Percentiles rank a stretch among this genome's conserved stretches.
Conservation (phyloP, 2,329 filamentous ascomycete genomes). For the Zopfia rhizophila region DNA sequence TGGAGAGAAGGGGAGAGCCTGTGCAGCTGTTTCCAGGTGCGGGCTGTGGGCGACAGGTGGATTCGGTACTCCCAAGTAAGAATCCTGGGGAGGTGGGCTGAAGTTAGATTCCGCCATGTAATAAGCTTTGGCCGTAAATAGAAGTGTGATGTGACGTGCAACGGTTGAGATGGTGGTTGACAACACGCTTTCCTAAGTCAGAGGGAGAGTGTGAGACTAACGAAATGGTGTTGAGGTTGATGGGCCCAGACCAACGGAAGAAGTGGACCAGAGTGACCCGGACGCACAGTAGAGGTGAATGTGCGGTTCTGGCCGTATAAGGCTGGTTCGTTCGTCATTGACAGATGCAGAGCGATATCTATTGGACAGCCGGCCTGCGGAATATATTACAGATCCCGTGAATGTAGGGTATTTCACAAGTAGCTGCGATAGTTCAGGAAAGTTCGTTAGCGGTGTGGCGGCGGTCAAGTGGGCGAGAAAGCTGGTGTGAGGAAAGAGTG, state of each 20-base stretch:
- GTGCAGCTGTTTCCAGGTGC: constrained; percentile 31
- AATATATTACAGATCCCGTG: constrained; percentile 8
- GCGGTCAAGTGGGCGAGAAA: constrained; percentile 6
- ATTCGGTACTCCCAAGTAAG: constrained; percentile 25
- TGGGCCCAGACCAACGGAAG: not conserved
- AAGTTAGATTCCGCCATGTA: constrained; percentile 42
- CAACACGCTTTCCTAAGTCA: too few species aligned
- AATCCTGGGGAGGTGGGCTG: constrained; percentile 20
- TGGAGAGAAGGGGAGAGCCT: constrained; percentile 24
- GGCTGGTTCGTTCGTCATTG: constrained; percentile 10
- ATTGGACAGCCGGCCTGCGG: constrained; percentile 5
- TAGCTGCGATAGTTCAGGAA: not conserved
- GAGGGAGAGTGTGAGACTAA: not conserved
- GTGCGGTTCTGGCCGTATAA: not conserved
- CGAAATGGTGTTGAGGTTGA: not conserved
- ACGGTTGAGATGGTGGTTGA: too few species aligned
- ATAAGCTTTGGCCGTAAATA: too few species aligned
- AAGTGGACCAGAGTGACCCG: not conserved
- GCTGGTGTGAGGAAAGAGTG: not conserved
- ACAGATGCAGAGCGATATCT: constrained; percentile 8
- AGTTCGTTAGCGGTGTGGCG: not conserved
- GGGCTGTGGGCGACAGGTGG: constrained; percentile 28
- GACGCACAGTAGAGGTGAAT: constrained; percentile 1
- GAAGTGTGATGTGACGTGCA: too few species aligned
- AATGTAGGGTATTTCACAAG: too few species aligned